Conservation (phyloP, 2,329 filamentous ascomycete genomes). For the Colletotrichum aenigma region DNA sequence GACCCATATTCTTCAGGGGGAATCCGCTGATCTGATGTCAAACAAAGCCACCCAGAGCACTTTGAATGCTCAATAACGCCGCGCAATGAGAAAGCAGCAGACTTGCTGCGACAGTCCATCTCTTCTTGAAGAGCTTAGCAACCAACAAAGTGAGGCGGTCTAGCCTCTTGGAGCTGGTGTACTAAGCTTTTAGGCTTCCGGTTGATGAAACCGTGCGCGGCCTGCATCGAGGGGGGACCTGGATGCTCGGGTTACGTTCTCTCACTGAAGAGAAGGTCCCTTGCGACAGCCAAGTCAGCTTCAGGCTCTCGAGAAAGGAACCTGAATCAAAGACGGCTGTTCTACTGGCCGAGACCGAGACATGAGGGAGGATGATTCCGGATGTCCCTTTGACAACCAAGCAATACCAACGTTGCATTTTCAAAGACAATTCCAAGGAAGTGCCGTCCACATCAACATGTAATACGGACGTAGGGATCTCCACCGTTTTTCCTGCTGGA, state of each 20-base stretch:
- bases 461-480: not conserved
- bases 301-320: not conserved
- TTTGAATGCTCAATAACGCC: slow-evolving; percentile 29
- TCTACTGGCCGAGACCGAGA: not conserved
- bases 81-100: slow-evolving; percentile 1
- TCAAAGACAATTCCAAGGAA: not conserved
- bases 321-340: not conserved
- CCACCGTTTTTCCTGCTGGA: not conserved
- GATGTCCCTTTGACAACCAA: not conserved
- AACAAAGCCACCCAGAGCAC: slow-evolving; percentile 33
- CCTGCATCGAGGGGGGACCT: not conserved
- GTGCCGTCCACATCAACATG: not conserved
- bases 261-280: not conserved
- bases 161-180: not conserved
- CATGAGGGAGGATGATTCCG: not conserved
- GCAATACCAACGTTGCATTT: not conserved
- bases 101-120: not conserved
- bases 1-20: not conserved
- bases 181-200: slow-evolving; percentile 10
- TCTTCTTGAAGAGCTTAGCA: not conserved
- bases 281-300: not conserved
- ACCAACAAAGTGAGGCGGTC: not conserved
- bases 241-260: not conserved
- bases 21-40: not conserved
- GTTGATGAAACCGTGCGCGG: slow-evolving; percentile 11